Base-by-base conservation (phyloP, 345 rosid genomes). In the Syzygium aromaticum region DNA sequence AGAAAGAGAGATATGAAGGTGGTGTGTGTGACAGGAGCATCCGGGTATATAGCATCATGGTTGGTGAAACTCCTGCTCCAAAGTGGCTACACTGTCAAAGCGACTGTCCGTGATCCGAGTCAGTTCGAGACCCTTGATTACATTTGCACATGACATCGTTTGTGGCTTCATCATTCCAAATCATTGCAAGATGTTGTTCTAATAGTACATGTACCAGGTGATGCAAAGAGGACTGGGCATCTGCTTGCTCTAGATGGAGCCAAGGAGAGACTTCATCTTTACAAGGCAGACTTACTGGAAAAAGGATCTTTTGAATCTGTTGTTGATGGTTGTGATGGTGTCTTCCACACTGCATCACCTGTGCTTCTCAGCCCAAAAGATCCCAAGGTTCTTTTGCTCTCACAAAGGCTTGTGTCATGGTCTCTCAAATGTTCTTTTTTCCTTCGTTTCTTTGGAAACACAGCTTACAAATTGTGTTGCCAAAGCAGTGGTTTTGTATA, bases 301-400 rank as follows among this genome's bases (percentile, higher is more conserved):
- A 86, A 88, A 87, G 92, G 91, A 27, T 86, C 90, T 51, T 90
- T 92, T 17, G 91, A 86, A 73, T 85, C 89, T 4, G 87, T 84
- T 8, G 89, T 92, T 49, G 84, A 90, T 22, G 94, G 88, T 21
- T 88, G 92, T 86, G 46, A 61, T 1, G 91, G 88, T 2, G 92
- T 91, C 80, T 89, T 90, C 85, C 94, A 90, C 38, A 91, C 92
- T 1, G 98, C 96, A 7, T 88, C 96, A 61, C 98, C 89, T 30
- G 91, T 93, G 54, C 15, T 43, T 12, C 21, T 92, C 52, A 80
- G 87, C 88, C 80, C 89, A 52, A 52, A 86, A 86, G 87, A 90
- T 30, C 92, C 91, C 86, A 85, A 92, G 95, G 95, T 90, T 54
- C 54, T 38, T 86, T 21, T 54, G 23, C 73, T 59, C 64, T 51